phyloP scores from a whole-genome alignment of 2,329 filamentous ascomycete species.

The Dactylonectria estremocensis region DNA sequence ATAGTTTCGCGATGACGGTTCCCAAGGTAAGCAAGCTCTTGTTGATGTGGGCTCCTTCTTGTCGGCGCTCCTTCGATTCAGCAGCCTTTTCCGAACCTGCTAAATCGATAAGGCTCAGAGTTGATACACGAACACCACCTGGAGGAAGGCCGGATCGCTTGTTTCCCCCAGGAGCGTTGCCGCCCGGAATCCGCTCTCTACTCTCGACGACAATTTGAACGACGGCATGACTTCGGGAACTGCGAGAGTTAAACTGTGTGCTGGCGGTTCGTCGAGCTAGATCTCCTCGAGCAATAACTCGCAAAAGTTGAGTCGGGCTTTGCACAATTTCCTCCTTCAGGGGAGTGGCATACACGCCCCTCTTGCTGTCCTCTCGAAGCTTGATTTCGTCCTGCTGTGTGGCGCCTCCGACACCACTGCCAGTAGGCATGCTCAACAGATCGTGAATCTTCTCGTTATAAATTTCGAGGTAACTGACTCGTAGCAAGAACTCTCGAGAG shows the following conservation, averaged over 20 bases:
- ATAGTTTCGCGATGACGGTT: slow-evolving; percentile 94
- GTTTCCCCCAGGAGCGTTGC: slow-evolving; percentile 55
- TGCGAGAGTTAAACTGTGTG: slow-evolving; percentile 96
- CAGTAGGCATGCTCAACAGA: slow-evolving; percentile 82
- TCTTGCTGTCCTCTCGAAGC: slow-evolving; percentile 93
- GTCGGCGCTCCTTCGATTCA: slow-evolving; percentile 92
- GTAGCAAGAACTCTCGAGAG: slow-evolving; percentile 91
- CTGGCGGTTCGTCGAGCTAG: slow-evolving; percentile 91
- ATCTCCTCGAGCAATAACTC: slow-evolving; percentile 95
- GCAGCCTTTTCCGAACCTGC: slow-evolving; percentile 97
- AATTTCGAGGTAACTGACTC: slow-evolving; percentile 98
- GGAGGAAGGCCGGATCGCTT: slow-evolving; percentile 81
- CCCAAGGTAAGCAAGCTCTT: slow-evolving; percentile 96
- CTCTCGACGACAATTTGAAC: slow-evolving; percentile 99
- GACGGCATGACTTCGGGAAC: slow-evolving; percentile 97
- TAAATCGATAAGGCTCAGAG: slow-evolving; percentile 94
- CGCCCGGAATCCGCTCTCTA: slow-evolving; percentile 82
- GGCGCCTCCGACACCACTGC: slow-evolving; percentile 67
- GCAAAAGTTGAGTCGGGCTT: slow-evolving; percentile 92
- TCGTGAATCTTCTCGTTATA: slow-evolving; percentile 99
- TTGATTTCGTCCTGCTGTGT: slow-evolving; percentile 92
- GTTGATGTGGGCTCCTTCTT: slow-evolving; percentile 98
- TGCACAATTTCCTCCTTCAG: slow-evolving; percentile 99
- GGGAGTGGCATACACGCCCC: slow-evolving; percentile 95
- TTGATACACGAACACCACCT: slow-evolving; percentile 95